These are phyloP conservation scores for Anthracocystis walkeri DNA, from an alignment of 1,284 basidiomycete genomes.

Conservation along the genomic window DNA sequence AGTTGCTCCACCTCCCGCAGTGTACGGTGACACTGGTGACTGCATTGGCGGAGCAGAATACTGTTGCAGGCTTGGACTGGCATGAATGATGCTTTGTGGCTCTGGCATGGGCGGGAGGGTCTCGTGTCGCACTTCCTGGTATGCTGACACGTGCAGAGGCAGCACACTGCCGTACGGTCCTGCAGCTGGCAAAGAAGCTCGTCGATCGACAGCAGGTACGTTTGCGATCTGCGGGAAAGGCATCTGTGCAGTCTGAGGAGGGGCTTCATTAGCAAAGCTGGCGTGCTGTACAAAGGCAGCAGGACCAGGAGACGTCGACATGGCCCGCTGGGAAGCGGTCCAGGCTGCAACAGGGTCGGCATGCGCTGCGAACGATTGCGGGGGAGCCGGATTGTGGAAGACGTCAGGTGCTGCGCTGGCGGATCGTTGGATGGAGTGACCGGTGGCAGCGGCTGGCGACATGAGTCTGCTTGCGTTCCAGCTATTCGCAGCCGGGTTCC, in stretches of 20 bases:
- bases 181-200: slow-evolving; percentile 21
- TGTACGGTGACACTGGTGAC: slow-evolving; percentile 8
- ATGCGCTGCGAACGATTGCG: slow-evolving; percentile 3
- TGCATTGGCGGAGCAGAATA: slow-evolving; percentile 23
- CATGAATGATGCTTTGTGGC: slow-evolving; percentile 17
- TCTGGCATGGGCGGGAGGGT: slow-evolving; percentile 36
- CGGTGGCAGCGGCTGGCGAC: slow-evolving; percentile 19
- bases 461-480: slow-evolving; percentile 48
- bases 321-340: slow-evolving; percentile 37
- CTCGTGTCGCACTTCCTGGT: slow-evolving; percentile 11
- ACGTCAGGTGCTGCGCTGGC: slow-evolving; percentile 55
- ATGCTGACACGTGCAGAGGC: slow-evolving; percentile 12
- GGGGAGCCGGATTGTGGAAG: slow-evolving; percentile 23
- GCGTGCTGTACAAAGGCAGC: slow-evolving; percentile 9
- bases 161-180: slow-evolving; percentile 11
- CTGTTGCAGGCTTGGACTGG: slow-evolving; percentile 16
- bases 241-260: slow-evolving; percentile 8
- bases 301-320: slow-evolving; percentile 45
- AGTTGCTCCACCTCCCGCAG: slow-evolving; percentile 7
- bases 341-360: slow-evolving; percentile 22
- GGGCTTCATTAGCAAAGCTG: slow-evolving; percentile 11
- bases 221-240: slow-evolving; percentile 1
- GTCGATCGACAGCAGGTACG: slow-evolving; percentile 10
- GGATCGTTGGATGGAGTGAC: slow-evolving; percentile 34
- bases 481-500: slow-evolving; percentile 36